phyloP scores from a whole-genome alignment of 805 yeast species.

The Cyberlindnera nakhonratchasimensis region DNA sequence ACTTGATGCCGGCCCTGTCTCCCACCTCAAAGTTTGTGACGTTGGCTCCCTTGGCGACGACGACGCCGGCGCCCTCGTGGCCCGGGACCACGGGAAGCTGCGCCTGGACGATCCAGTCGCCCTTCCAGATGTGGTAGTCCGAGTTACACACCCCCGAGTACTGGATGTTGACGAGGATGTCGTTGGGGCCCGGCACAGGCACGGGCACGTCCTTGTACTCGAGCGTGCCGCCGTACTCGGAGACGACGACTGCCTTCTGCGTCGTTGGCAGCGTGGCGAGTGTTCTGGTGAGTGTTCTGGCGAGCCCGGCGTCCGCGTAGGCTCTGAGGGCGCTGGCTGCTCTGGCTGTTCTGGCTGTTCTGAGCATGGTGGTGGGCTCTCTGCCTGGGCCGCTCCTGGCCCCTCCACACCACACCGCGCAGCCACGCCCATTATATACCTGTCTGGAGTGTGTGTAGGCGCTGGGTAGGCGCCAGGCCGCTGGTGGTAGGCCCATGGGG shows the following conservation, averaged over 20 bases:
- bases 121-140: conserved; percentile 59
- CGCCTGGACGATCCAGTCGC: conserved; percentile 54
- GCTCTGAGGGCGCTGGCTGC: too few relatives aligned
- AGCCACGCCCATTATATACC: too few relatives aligned
- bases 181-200: conserved; percentile 51
- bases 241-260: conserved; percentile 48
- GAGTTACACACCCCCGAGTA: conserved; percentile 64
- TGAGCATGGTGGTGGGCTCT: conserved; percentile 6
- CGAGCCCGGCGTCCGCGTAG: too few relatives aligned
- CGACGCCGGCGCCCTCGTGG: conserved; percentile 62
- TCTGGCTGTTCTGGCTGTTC: too few relatives aligned
- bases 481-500: too few relatives aligned
- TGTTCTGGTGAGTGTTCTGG: background rate
- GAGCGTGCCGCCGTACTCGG: conserved; percentile 42
- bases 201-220: conserved; percentile 48
- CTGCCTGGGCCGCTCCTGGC: too few relatives aligned
- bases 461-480: too few relatives aligned
- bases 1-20: conserved; percentile 56
- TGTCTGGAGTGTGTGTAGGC: too few relatives aligned
- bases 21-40: conserved; percentile 54
- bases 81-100: conserved; percentile 57
- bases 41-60: conserved; percentile 49
- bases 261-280: conserved; percentile 35
- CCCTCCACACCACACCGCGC: too few relatives aligned
- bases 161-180: conserved; percentile 49